phyloP scores from a whole-genome alignment of 2,329 filamentous ascomycete species.

The Metarhizium brunneum region DNA sequence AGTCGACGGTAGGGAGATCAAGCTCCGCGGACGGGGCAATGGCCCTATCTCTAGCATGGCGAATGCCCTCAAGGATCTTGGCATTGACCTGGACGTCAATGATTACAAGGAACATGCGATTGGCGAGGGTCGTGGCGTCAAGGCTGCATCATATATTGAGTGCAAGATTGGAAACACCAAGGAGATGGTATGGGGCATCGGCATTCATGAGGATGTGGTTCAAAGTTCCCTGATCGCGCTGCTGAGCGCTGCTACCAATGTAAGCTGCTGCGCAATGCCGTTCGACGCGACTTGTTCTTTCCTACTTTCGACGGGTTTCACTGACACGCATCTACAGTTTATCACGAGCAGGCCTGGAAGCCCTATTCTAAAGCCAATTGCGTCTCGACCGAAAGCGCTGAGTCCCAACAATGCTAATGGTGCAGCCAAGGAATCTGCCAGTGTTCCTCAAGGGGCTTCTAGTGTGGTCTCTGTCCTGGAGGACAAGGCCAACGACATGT shows the following conservation, averaged over 20 bases:
- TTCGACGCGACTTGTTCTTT: not conserved
- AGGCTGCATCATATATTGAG: slow-evolving; percentile 93
- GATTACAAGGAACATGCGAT: slow-evolving; percentile 98
- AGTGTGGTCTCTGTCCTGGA: not conserved
- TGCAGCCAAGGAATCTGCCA: not conserved
- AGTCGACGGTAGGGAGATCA: slow-evolving; percentile 72
- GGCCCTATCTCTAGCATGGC: slow-evolving; percentile 86
- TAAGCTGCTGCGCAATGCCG: slow-evolving; percentile 38
- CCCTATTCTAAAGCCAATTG: slow-evolving; percentile 26
- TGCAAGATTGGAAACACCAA: slow-evolving; percentile 61
- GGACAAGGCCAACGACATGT: not conserved
- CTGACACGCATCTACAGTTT: slow-evolving; percentile 32
- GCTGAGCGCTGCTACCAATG: slow-evolving; percentile 75
- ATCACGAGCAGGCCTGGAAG: slow-evolving; percentile 60
- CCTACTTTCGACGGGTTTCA: not conserved
- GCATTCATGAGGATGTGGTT: slow-evolving; percentile 45
- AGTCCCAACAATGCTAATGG: slow-evolving; percentile 17
- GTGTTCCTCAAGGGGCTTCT: not conserved
- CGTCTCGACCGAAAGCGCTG: slow-evolving; percentile 22
- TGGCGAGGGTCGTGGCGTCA: slow-evolving; percentile 68
- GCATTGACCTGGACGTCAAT: slow-evolving; percentile 79
- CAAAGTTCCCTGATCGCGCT: slow-evolving; percentile 82
- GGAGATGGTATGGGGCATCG: slow-evolving; percentile 79
- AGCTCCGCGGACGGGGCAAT: slow-evolving; percentile 72
- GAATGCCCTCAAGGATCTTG: slow-evolving; percentile 67